phyloP scores from a whole-genome alignment of 495 filamentous ascomycete genomes.

The Daldinia loculata region DNA sequence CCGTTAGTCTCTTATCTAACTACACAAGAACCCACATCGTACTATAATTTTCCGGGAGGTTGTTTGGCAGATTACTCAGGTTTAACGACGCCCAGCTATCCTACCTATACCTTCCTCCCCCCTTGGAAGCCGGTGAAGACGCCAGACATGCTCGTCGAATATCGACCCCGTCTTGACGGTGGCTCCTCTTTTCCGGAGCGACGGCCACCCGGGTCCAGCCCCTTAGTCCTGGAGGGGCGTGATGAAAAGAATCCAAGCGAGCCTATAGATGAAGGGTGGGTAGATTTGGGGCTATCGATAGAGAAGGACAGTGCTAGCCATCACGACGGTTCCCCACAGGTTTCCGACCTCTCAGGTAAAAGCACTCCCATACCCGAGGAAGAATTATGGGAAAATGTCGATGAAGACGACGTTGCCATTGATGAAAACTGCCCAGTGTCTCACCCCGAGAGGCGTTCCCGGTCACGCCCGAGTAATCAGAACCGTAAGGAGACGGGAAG shows the following conservation, averaged over 20 bases:
- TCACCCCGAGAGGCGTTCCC: constrained; percentile 21
- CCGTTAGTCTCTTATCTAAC: constrained; percentile 4
- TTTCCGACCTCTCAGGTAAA: not conserved
- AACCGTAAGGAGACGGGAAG: constrained; percentile 46
- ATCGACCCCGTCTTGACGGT: not conserved
- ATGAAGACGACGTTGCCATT: not conserved
- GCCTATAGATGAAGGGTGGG: constrained; percentile 3
- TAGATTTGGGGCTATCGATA: not conserved
- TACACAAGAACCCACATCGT: not conserved
- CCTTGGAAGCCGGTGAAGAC: not conserved
- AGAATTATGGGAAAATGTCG: not conserved
- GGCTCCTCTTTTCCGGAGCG: not conserved
- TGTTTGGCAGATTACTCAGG: not conserved
- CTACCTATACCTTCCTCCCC: not conserved
- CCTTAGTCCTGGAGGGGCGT: not conserved
- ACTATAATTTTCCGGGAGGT: not conserved
- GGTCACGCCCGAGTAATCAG: constrained; percentile 20
- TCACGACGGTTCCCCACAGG: not conserved
- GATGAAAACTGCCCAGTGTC: constrained; percentile 5
- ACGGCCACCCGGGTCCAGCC: not conserved
- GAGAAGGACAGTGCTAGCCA: not conserved
- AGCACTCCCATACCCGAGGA: not conserved
- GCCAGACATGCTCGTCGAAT: constrained; percentile 10
- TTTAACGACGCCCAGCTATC: not conserved
- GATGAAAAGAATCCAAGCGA: not conserved